Conservation (phyloP, 371 early-diverging fungal species). For the Mortierella sp. region DNA sequence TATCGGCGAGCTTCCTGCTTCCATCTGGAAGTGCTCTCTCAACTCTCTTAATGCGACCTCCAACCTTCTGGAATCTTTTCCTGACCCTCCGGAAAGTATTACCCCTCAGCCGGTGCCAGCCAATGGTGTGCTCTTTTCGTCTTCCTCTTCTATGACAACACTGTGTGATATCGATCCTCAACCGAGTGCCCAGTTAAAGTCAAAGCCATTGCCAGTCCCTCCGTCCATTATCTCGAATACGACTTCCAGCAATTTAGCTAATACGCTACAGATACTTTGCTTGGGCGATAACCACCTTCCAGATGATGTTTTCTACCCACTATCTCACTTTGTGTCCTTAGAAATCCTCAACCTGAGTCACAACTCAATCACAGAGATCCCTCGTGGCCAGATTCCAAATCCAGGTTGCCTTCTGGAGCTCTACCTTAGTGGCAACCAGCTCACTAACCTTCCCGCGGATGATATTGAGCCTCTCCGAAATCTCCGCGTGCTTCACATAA, state of each 20-base stretch:
- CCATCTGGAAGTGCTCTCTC: slow-evolving; percentile 88
- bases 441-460: slow-evolving; percentile 86
- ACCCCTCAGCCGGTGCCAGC: neutral
- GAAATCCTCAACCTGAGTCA: slow-evolving; percentile 85
- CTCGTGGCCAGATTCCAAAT: slow-evolving; percentile 61
- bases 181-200: neutral
- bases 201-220: slow-evolving; percentile 34
- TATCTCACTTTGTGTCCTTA: slow-evolving; percentile 79
- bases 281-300: slow-evolving; percentile 88
- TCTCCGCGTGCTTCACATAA: slow-evolving; percentile 81
- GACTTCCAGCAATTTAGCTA: slow-evolving; percentile 55
- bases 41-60: slow-evolving; percentile 78
- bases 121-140: slow-evolving; percentile 3
- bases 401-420: slow-evolving; percentile 75
- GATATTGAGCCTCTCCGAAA: slow-evolving; percentile 83
- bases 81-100: slow-evolving; percentile 61
- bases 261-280: slow-evolving; percentile 72
- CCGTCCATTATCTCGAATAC: slow-evolving; percentile 7
- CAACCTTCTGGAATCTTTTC: slow-evolving; percentile 81
- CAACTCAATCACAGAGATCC: slow-evolving; percentile 87
- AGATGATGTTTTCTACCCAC: slow-evolving; percentile 84
- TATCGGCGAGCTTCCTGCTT: slow-evolving; percentile 79
- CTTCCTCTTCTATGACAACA: slow-evolving; percentile 21
- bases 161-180: slow-evolving; percentile 14
- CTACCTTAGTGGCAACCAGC: slow-evolving; percentile 88